Evolutionary conservation across 225 moss, liverwort and hornwort species (phyloP).

Genomic region (Sphagnum tenellum): DNA sequence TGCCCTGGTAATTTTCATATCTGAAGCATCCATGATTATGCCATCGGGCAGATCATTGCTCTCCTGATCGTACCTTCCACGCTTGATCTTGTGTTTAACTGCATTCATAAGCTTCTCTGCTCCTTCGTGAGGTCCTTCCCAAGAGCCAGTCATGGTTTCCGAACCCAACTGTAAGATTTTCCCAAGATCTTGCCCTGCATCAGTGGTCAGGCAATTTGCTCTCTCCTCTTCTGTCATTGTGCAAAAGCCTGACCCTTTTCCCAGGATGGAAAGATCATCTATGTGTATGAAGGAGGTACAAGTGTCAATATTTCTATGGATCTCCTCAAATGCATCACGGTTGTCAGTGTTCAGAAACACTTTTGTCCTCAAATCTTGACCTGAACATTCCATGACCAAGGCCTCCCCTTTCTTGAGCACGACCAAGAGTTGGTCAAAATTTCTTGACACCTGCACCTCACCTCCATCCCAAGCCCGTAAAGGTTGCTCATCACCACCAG

Average conservation of each 20-base stretch:
- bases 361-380: constrained; percentile 4
- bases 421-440: constrained; percentile 11
- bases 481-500: background rate
- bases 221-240: background rate
- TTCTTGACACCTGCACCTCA: constrained; percentile 1
- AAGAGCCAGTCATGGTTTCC: too few species aligned
- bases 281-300: constrained; percentile 10
- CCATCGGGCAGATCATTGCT: constrained; percentile 7
- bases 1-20: constrained; percentile 1
- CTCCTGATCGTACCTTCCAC: too few species aligned
- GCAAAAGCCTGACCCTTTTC: constrained; percentile 1
- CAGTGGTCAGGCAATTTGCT: background rate
- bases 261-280: background rate
- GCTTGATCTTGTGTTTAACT: too few species aligned
- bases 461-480: background rate
- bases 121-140: too few species aligned
- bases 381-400: constrained; percentile 3
- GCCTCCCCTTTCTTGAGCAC: constrained; percentile 19
- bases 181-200: constrained; percentile 12
- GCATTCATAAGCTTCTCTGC: too few species aligned
- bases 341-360: constrained; percentile 12
- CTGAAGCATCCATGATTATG: constrained; percentile 10
- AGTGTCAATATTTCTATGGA: constrained; percentile 15
- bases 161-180: background rate
- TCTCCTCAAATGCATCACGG: constrained; percentile 20